These are phyloP conservation scores for Testicularia cyperi DNA, from an alignment of 1,284 basidiomycete species.

Conservation along the genomic window DNA sequence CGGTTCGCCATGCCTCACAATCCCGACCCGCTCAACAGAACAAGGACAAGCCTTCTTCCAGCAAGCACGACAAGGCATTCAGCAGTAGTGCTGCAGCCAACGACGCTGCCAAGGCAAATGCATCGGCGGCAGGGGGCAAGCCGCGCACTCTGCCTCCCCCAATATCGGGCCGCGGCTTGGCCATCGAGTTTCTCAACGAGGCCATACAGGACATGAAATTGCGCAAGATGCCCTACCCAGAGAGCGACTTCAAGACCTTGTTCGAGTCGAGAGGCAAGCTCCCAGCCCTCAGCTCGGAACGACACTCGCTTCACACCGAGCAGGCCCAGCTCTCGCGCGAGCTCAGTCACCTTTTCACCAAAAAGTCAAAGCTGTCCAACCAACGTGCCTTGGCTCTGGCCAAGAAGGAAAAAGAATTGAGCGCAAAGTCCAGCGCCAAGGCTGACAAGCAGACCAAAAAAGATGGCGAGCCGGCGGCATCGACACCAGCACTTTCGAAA, in stretches of 20 bases:
- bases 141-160: no score
- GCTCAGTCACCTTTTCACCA: constrained; percentile 1
- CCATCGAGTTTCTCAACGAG: constrained; percentile 16
- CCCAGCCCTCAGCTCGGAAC: constrained; percentile 2
- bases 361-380: neutral
- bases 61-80: no score
- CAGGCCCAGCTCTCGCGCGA: constrained; percentile 7
- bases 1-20: no score
- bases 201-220: constrained; percentile 19
- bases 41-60: no score
- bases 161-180: no score
- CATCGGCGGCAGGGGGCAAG: no score
- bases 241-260: constrained; percentile 16
- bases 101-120: no score
- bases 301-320: constrained; percentile 7
- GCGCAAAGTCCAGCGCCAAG: neutral
- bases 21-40: no score
- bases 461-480: no score
- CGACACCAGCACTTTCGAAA: no score
- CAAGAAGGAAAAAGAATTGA: constrained; percentile 7
- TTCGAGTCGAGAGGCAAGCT: constrained; percentile 2
- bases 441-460: neutral
- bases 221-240: constrained; percentile 13
- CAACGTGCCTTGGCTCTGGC: no score
- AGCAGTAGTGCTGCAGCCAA: no score